Evolutionary conservation across 257 asterid species (phyloP).

Genomic region (Fraxinus cuspidata): DNA sequence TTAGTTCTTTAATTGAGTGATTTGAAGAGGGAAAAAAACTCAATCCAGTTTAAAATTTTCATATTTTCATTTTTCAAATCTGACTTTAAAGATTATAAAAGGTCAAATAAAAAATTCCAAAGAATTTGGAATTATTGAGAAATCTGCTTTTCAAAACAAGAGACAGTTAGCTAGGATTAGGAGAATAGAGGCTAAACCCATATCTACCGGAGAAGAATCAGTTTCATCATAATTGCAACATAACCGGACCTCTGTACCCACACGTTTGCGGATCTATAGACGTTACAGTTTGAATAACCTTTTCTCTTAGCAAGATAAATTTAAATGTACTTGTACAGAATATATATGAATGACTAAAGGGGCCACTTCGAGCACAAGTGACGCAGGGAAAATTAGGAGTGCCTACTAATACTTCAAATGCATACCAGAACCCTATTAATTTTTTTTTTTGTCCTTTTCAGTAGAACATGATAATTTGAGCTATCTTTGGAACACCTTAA

Average conservation of each 20-base stretch:
- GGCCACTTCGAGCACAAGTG: neutral
- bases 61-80: neutral
- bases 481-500: neutral
- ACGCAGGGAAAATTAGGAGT: neutral
- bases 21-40: neutral
- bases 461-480: neutral
- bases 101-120: neutral
- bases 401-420: neutral
- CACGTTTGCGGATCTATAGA: slow-evolving; percentile 28
- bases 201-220: neutral
- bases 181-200: neutral
- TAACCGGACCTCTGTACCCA: neutral
- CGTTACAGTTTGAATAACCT: slow-evolving; percentile 5
- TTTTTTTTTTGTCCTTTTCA: neutral
- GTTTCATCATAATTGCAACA: neutral
- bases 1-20: neutral
- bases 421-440: neutral
- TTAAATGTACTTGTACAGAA: neutral
- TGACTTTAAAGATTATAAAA: neutral
- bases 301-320: neutral
- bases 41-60: neutral
- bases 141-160: neutral
- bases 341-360: neutral
- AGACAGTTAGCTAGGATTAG: neutral
- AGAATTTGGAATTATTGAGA: neutral